Base-by-base conservation (phyloP, 495 filamentous ascomycete genomes). In the Margaritispora aquatica region DNA sequence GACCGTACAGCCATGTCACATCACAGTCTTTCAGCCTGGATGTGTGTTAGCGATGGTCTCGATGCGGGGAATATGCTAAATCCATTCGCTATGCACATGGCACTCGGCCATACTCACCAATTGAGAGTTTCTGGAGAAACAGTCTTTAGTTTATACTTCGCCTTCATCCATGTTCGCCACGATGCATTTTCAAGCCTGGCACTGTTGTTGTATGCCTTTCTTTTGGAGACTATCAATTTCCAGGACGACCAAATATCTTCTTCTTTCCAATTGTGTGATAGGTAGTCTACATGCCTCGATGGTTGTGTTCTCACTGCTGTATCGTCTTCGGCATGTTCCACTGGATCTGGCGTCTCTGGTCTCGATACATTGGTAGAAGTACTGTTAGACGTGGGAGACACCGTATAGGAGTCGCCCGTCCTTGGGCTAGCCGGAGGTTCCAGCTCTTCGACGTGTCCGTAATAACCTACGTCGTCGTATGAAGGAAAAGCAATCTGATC, bases 201-300 rank as follows among this genome's bases (percentile, higher is more conserved):
- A 24, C 88, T 79, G 67, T 98, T 91, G 61, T 78, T 87, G 64
- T 95, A 96, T 46, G 88, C 79, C 26, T 82, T 84, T 67, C 85
- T 80, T 60, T 87, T 88, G 13, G 85, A 80, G 38, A 92, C 85
- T 64, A 98, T 90, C 72, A 93, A 90, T 58, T 90, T 84, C 94
- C 94, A 98, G 2, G 93, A 97, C 15, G 89, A 82, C 94, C 94
- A 98, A 11, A 98, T 95, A 72, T 98, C 94, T 72, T 97, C 93
- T 73, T 97, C 93, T 44, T 81, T 84, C 94, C 94, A 98, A 55
- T 93, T 83, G 66, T 98, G 89, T 31, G 93, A 96, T 4, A 98
- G 79, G 69, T 98, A 98, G 72, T 98, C 94, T 34, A 97, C 94
- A 74, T 97, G 94, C 29, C 89, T 78, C 13, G 90, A 92, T 23